phyloP scores from a whole-genome alignment of 2,329 filamentous ascomycete species.

The Microcera coccophila region DNA sequence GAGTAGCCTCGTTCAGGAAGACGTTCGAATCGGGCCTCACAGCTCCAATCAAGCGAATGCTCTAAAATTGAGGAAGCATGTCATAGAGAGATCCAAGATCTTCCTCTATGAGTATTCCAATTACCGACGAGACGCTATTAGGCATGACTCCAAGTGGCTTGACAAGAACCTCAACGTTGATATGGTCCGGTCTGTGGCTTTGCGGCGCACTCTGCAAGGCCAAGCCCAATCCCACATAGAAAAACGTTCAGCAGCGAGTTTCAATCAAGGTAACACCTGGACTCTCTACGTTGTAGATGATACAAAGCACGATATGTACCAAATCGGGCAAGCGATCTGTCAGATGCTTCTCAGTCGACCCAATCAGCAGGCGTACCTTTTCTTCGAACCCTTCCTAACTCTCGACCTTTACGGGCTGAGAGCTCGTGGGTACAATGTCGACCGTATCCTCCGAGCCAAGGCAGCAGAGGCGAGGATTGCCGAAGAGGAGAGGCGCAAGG shows the following conservation, averaged over 20 bases:
- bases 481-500: constrained; percentile 73
- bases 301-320: constrained; percentile 74
- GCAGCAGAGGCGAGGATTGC: constrained; percentile 83
- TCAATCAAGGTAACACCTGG: constrained; percentile 51
- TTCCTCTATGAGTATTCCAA: constrained; percentile 76
- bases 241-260: constrained; percentile 69
- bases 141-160: constrained; percentile 85
- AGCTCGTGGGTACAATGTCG: constrained; percentile 91
- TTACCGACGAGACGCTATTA: constrained; percentile 71
- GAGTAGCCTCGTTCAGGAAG: constrained; percentile 73
- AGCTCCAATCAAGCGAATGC: constrained; percentile 66
- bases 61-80: constrained; percentile 68
- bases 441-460: constrained; percentile 85
- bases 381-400: constrained; percentile 85
- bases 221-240: constrained; percentile 67
- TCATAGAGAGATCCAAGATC: constrained; percentile 81
- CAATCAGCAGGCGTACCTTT: constrained; percentile 83
- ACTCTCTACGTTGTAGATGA: constrained; percentile 72
- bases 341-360: constrained; percentile 75
- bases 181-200: constrained; percentile 71
- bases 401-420: constrained; percentile 78
- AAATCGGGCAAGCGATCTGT: constrained; percentile 85
- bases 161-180: constrained; percentile 78
- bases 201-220: constrained; percentile 69
- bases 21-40: constrained; percentile 65